Evolutionary conservation across 1,139 yeast genomes (phyloP).

Genomic region (Pichia inconspicua): DNA sequence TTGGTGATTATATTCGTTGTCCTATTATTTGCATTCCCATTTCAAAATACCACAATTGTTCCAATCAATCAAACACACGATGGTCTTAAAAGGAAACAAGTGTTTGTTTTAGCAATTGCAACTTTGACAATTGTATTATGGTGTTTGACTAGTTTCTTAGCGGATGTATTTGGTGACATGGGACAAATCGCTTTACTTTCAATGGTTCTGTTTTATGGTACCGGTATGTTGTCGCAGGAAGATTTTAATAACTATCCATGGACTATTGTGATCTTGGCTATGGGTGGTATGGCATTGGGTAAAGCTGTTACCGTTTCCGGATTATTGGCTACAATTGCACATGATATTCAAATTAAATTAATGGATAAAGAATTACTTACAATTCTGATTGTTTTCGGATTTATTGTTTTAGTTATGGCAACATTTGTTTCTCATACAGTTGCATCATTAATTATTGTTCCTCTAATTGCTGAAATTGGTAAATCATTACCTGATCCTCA

Average conservation of each 20-base stretch:
- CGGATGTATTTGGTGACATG: conserved; percentile 73
- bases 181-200: conserved; percentile 87
- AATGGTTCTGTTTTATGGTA: conserved; percentile 75
- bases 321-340: conserved; percentile 68
- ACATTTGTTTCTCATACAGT: conserved; percentile 95
- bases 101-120: conserved; percentile 60
- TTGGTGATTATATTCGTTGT: conserved; percentile 65
- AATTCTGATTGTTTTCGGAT: conserved; percentile 68
- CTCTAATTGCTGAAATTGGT: conserved; percentile 84
- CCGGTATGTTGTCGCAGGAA: conserved; percentile 73
- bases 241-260: conserved; percentile 91
- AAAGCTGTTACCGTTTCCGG: conserved; percentile 89
- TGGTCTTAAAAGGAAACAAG: conserved; percentile 62
- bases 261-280: conserved; percentile 87
- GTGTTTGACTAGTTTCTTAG: conserved; percentile 72
- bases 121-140: conserved; percentile 68
- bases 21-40: conserved; percentile 59
- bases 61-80: conserved; percentile 56
- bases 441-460: conserved; percentile 85
- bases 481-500: conserved; percentile 62
- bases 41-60: conserved; percentile 48
- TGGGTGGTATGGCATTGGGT: conserved; percentile 95
- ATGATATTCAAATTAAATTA: conserved; percentile 52
- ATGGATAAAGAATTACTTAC: conserved; percentile 59
- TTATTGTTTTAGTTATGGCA: conserved; percentile 72